phyloP scores from a whole-genome alignment of 805 yeast species.

The Metschnikowia similis region DNA sequence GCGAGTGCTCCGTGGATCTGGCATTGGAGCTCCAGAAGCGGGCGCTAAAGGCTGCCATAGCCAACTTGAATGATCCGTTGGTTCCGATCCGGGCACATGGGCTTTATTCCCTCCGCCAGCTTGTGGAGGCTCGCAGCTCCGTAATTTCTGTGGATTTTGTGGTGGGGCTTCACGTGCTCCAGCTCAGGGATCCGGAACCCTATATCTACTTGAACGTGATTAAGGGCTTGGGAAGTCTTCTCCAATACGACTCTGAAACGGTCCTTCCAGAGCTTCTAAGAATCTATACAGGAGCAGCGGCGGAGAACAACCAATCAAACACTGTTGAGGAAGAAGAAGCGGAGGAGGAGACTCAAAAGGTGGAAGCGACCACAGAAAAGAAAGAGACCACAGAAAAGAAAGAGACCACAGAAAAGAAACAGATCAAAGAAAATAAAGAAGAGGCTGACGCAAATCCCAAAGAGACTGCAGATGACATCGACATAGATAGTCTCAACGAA shows the following conservation, averaged over 20 bases:
- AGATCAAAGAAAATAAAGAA: conserved; percentile 7
- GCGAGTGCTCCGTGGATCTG: conserved; percentile 20
- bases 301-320: no score
- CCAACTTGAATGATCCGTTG: conserved; percentile 67
- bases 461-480: not conserved
- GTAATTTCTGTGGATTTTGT: conserved; percentile 52
- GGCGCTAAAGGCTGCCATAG: conserved; percentile 54
- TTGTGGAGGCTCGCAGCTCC: conserved; percentile 47
- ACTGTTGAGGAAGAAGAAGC: no score
- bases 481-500: conserved; percentile 48
- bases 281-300: conserved; percentile 27
- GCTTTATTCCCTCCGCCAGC: conserved; percentile 53
- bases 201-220: conserved; percentile 81
- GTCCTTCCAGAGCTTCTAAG: conserved; percentile 36
- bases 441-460: not conserved
- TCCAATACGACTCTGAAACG: conserved; percentile 39
- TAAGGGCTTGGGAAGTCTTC: conserved; percentile 63
- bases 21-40: conserved; percentile 33
- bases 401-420: no score
- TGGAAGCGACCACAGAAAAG: no score
- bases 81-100: conserved; percentile 90
- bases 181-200: conserved; percentile 77
- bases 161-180: conserved; percentile 56
- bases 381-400: conserved; percentile 9
- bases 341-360: no score